phyloP scores from a whole-genome alignment of 192 early-diverging fungal species.

The Fimicolochytrium jonesii region DNA sequence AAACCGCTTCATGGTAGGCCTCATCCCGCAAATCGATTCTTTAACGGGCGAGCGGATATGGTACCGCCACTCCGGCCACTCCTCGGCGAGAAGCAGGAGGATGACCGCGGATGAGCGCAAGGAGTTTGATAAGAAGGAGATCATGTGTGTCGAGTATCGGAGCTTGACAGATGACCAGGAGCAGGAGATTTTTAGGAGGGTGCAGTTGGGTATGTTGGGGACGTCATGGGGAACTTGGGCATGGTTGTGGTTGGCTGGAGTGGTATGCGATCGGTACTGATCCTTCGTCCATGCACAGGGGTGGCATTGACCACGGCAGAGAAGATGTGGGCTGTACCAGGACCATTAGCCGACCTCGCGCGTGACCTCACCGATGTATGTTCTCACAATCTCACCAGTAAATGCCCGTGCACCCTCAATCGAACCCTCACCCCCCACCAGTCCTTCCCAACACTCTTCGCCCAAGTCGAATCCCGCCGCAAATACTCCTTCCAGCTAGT shows the following conservation, averaged over 20 bases:
- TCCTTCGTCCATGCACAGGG: neutral
- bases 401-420: neutral
- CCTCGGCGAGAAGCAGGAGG: neutral
- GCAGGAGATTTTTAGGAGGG: conserved; percentile 20
- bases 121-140: conserved; percentile 7
- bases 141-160: conserved; percentile 19
- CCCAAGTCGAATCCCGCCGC: neutral
- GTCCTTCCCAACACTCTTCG: no score
- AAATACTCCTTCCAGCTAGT: neutral
- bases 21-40: conserved; percentile 21
- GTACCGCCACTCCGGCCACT: neutral
- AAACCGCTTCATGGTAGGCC: conserved; percentile 14
- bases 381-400: neutral
- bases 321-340: conserved; percentile 8
- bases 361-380: conserved; percentile 5
- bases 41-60: conserved; percentile 1
- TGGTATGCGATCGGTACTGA: no score
- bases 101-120: conserved; percentile 1
- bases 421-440: no score
- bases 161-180: conserved; percentile 9
- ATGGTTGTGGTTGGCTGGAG: neutral
- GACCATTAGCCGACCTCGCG: neutral
- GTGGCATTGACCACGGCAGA: conserved; percentile 18
- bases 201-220: conserved; percentile 2
- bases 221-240: no score